Percentiles rank a stretch among this genome's conserved stretches.
These are phyloP conservation scores for Nematocida major DNA, from an alignment of 371 early-diverging fungal genomes.

Conservation along the genomic window DNA sequence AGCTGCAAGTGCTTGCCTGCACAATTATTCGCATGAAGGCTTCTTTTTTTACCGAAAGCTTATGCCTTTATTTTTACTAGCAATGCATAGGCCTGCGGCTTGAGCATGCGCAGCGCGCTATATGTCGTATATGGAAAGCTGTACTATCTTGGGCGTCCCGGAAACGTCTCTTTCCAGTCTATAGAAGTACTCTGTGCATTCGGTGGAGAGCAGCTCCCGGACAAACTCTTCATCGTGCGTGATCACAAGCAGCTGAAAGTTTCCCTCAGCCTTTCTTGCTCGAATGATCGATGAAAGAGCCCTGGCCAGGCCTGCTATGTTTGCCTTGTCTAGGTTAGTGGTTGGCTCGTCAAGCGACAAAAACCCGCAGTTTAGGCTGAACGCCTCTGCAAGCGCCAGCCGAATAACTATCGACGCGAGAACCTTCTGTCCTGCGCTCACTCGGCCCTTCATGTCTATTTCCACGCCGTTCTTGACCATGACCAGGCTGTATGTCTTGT, in stretches of 20 bases:
- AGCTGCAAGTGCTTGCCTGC: too few relatives aligned
- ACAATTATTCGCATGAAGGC: too few relatives aligned
- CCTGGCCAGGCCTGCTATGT: conserved; percentile 79
- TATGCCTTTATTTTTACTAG: neutral
- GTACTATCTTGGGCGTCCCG: conserved; percentile 52
- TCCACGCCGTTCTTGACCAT: conserved; percentile 84
- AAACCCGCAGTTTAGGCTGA: conserved; percentile 77
- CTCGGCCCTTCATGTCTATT: conserved; percentile 91
- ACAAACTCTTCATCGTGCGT: conserved; percentile 98
- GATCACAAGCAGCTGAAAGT: conserved; percentile 93
- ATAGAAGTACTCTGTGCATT: conserved; percentile 60
- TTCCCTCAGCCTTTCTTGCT: conserved; percentile 70
- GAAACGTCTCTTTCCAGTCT: conserved; percentile 57
- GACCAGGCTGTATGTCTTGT: conserved; percentile 57
- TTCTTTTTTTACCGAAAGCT: neutral
- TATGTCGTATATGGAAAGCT: conserved; percentile 32
- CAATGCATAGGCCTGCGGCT: neutral
- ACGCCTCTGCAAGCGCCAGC: conserved; percentile 94
- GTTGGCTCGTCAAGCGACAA: conserved; percentile 97
- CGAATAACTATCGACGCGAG: conserved; percentile 88
- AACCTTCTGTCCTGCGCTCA: conserved; percentile 96
- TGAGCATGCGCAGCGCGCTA: too few relatives aligned
- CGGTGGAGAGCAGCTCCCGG: conserved; percentile 69
- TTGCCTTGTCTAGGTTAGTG: conserved; percentile 88
- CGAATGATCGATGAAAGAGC: conserved; percentile 69